Percentiles rank a stretch among this genome's conserved stretches.
phyloP scores from a whole-genome alignment of 2,329 filamentous ascomycete species.

The Tolypocladium endophyticum region DNA sequence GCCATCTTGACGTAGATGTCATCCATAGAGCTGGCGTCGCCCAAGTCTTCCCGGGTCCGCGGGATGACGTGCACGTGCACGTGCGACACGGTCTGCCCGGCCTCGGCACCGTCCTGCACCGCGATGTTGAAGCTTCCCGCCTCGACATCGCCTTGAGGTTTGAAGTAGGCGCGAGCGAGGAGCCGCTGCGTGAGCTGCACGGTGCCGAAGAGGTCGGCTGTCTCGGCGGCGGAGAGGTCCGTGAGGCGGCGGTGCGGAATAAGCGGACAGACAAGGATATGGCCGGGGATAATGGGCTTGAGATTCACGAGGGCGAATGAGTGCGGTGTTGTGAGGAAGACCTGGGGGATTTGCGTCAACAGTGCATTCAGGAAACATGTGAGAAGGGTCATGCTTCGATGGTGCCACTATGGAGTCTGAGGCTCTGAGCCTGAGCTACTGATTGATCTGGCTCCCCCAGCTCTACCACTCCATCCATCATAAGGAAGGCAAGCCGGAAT shows the following conservation, averaged over 20 bases:
- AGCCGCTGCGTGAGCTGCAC: conserved; percentile 75
- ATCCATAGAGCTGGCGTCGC: conserved; percentile 35
- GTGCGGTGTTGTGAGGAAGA: conserved; percentile 72
- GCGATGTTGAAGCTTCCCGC: conserved; percentile 83
- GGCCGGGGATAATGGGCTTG: conserved; percentile 85
- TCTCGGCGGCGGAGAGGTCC: conserved; percentile 61
- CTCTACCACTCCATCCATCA: neutral
- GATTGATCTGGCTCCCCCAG: neutral
- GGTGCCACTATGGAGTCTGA: neutral
- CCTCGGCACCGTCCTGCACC: conserved; percentile 83
- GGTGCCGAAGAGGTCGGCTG: conserved; percentile 73
- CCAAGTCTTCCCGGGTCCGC: conserved; percentile 46
- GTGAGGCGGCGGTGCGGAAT: conserved; percentile 59
- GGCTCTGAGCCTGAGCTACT: neutral
- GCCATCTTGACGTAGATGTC: conserved; percentile 77
- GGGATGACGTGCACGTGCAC: conserved; percentile 91
- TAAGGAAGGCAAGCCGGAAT: too few relatives aligned
- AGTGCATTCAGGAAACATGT: neutral
- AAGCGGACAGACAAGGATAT: conserved; percentile 80
- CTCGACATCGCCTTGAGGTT: conserved; percentile 22
- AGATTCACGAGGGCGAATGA: conserved; percentile 90
- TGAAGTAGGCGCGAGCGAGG: conserved; percentile 50
- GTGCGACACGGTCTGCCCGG: conserved; percentile 89
- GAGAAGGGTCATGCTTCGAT: neutral
- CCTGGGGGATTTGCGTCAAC: conserved; percentile 36